Conservation (phyloP, 73 alveolate genomes). For the Stentor roeselii region DNA sequence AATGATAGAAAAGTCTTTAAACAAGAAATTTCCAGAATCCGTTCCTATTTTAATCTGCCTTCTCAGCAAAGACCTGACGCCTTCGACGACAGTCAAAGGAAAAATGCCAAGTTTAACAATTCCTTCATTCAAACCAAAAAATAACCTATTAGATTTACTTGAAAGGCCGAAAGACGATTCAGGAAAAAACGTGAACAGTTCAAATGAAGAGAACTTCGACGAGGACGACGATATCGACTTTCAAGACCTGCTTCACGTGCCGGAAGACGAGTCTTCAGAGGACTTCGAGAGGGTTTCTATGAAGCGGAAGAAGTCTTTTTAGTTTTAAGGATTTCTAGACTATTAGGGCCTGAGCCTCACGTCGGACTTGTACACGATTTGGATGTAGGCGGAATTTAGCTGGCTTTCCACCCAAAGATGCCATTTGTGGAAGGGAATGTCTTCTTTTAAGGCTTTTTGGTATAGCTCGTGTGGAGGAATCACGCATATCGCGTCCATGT, state of each 20-base stretch:
- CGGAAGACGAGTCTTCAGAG: not conserved
- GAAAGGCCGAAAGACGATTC: not conserved
- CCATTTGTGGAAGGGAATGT: slow-evolving; percentile 26
- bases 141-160: not conserved
- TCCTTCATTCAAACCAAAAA: not conserved
- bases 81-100: not conserved
- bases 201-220: not conserved
- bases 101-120: not conserved
- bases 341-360: not conserved
- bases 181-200: not conserved
- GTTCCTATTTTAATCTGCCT: not conserved
- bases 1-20: not conserved
- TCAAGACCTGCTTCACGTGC: not conserved
- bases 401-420: slow-evolving; percentile 16
- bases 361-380: slow-evolving; percentile 6
- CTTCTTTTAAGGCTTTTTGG: slow-evolving; percentile 6
- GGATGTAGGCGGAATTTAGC: slow-evolving; percentile 22
- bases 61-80: not conserved
- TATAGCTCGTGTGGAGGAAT: slow-evolving; percentile 17
- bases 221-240: not conserved
- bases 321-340: not conserved
- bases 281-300: not conserved
- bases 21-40: not conserved
- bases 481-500: slow-evolving; percentile 16
- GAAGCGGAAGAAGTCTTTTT: not conserved